Conservation (phyloP, 495 filamentous ascomycete species). For the Aspergillus nanangensis region DNA sequence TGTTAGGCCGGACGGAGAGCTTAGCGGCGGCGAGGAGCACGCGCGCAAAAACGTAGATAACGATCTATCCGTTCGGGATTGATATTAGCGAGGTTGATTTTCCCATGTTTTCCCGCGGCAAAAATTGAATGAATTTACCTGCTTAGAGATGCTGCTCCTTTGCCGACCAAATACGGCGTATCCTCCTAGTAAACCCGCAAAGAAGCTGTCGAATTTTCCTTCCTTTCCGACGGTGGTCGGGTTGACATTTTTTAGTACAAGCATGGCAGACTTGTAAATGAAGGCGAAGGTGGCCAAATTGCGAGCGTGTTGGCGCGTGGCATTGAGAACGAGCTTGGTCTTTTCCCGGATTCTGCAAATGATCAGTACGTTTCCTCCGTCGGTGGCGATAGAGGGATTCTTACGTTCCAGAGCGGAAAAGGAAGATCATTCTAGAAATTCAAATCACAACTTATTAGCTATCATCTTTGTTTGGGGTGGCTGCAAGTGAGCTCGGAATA, state of each 20-base stretch:
- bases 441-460: no score
- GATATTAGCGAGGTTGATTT: not conserved
- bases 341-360: slow-evolving; percentile 68
- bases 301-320: slow-evolving; percentile 83
- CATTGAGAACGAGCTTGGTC: slow-evolving; percentile 68
- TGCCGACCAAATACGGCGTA: slow-evolving; percentile 90
- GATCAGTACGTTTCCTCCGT: slow-evolving; percentile 7
- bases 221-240: slow-evolving; percentile 56
- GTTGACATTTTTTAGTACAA: slow-evolving; percentile 61
- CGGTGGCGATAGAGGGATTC: slow-evolving; percentile 17
- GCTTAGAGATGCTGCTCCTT: slow-evolving; percentile 81
- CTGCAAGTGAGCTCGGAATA: not conserved
- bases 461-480: no score
- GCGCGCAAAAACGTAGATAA: slow-evolving; percentile 94
- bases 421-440: slow-evolving; percentile 79
- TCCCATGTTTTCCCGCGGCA: not conserved
- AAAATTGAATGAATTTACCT: no score
- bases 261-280: slow-evolving; percentile 79
- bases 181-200: slow-evolving; percentile 87
- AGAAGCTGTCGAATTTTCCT: slow-evolving; percentile 74
- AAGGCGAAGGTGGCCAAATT: slow-evolving; percentile 89
- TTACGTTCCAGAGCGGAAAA: slow-evolving; percentile 89
- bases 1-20: slow-evolving; percentile 65
- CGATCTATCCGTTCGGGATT: slow-evolving; percentile 52
- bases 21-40: slow-evolving; percentile 81